phyloP scores from a whole-genome alignment of 139 green algal species.

The Marvania coccoides region DNA sequence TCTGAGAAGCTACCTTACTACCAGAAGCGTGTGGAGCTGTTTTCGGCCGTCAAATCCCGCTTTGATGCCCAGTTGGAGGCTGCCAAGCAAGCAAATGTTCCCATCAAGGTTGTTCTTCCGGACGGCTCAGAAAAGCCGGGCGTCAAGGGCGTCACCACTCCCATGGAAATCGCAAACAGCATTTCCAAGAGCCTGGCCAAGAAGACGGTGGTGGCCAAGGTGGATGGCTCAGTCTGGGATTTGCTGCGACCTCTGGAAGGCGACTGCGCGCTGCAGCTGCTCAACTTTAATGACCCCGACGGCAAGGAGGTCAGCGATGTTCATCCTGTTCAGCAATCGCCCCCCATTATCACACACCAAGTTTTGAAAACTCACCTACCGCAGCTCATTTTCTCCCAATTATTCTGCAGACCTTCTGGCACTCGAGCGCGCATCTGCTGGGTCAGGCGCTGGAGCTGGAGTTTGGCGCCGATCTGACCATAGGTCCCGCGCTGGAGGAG shows the following conservation, averaged over 20 bases:
- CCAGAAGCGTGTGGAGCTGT: conserved; percentile 77
- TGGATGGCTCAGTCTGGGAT: conserved; percentile 84
- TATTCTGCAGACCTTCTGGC: conserved; percentile 88
- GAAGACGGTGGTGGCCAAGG: conserved; percentile 77
- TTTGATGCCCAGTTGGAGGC: conserved; percentile 37
- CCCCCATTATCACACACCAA: neutral
- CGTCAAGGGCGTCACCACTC: conserved; percentile 81
- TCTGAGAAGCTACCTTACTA: conserved; percentile 71
- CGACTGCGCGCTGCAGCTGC: conserved; percentile 81
- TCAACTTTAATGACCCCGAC: conserved; percentile 78
- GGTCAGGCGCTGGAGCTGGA: conserved; percentile 91
- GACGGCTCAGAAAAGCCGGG: conserved; percentile 39
- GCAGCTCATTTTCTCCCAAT: neutral
- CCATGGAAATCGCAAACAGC: conserved; percentile 82
- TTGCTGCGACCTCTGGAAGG: conserved; percentile 76
- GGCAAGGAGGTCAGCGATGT: conserved; percentile 67
- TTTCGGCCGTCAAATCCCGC: conserved; percentile 67
- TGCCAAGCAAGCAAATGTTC: conserved; percentile 27
- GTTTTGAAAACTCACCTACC: neutral
- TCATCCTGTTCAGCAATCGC: neutral
- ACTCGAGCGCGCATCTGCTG: conserved; percentile 87
- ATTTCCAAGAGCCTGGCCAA: conserved; percentile 88
- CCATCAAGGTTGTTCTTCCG: conserved; percentile 83
- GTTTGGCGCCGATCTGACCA: conserved; percentile 92
- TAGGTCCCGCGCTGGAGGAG: conserved; percentile 89